A percentile compares a stretch with the other conserved stretches of the same genome.
phyloP scores from a whole-genome alignment of 345 rosid species.

The Microcos paniculata region DNA sequence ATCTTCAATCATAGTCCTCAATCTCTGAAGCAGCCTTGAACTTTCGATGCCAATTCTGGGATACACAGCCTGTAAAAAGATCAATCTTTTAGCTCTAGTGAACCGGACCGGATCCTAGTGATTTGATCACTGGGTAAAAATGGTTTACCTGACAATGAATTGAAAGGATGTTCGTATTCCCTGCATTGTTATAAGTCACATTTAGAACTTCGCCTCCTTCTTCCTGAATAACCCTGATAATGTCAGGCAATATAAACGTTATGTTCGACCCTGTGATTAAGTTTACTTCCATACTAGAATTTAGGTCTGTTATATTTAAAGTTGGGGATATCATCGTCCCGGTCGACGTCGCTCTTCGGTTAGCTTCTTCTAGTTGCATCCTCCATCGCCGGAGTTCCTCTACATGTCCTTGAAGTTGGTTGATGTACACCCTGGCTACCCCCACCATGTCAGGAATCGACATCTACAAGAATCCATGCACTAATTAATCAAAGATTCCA shows the following conservation, averaged over 20 bases:
- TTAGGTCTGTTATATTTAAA: conserved; percentile 17
- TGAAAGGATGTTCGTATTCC: not conserved
- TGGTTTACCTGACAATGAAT: conserved; percentile 6
- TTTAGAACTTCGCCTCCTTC: conserved; percentile 34
- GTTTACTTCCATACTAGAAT: conserved; percentile 23
- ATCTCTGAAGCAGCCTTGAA: not conserved
- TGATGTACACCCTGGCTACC: not conserved
- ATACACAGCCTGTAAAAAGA: not conserved
- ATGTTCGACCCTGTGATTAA: conserved; percentile 18
- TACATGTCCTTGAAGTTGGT: not conserved
- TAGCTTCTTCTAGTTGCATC: not conserved
- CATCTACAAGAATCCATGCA: not conserved
- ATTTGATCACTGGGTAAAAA: too few species aligned
- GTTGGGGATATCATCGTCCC: not conserved
- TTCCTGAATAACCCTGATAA: conserved; percentile 27
- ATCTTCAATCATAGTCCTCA: not conserved
- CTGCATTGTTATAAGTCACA: conserved; percentile 3
- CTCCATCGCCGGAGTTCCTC: conserved; percentile 2
- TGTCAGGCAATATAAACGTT: conserved; percentile 22
- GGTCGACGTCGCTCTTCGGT: not conserved
- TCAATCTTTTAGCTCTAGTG: not conserved
- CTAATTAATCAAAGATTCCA: too few species aligned
- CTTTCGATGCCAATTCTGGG: not conserved
- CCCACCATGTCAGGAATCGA: not conserved
- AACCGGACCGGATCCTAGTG: too few species aligned